phyloP scores from a whole-genome alignment of 306 rosid genomes.

The Quercus cerris region DNA sequence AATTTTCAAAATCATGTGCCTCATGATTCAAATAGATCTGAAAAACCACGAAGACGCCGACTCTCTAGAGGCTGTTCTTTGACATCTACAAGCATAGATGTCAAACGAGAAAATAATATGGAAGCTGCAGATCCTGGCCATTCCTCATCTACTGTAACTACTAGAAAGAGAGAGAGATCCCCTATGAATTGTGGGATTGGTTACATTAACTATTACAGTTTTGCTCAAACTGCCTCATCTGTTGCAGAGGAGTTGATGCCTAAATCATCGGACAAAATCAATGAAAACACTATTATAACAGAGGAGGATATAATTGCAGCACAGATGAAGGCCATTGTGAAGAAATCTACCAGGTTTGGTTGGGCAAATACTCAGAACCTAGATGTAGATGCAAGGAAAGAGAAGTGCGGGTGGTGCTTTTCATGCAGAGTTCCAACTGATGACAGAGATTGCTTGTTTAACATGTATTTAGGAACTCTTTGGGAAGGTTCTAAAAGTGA shows the following conservation, averaged over 20 bases:
- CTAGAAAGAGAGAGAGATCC: constrained; percentile 30
- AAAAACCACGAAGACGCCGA: constrained; percentile 24
- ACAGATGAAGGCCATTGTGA: constrained; percentile 73
- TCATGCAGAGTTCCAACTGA: constrained; percentile 64
- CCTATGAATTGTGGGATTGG: constrained; percentile 28
- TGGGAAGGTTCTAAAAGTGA: constrained; percentile 41
- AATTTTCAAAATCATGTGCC: constrained; percentile 24
- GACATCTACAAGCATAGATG: constrained; percentile 41
- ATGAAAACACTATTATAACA: constrained; percentile 38
- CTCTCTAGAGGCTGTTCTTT: constrained; percentile 38
- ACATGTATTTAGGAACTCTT: constrained; percentile 39
- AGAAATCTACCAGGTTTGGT: constrained; percentile 55
- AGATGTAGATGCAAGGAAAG: constrained; percentile 49
- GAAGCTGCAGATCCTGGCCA: constrained; percentile 37
- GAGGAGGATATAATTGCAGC: constrained; percentile 73
- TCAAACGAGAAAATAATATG: constrained; percentile 25
- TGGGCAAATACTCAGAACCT: constrained; percentile 61
- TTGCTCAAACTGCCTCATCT: constrained; percentile 70
- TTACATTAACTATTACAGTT: constrained; percentile 68
- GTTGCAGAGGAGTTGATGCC: constrained; percentile 60
- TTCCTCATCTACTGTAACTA: constrained; percentile 11
- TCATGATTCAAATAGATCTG: constrained; percentile 34
- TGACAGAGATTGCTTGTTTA: constrained; percentile 78
- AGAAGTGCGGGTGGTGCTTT: constrained; percentile 96
- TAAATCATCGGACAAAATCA: constrained; percentile 57